Conservation (phyloP, 768 basidiomycete species). For the Naganishia vishniacii region DNA sequence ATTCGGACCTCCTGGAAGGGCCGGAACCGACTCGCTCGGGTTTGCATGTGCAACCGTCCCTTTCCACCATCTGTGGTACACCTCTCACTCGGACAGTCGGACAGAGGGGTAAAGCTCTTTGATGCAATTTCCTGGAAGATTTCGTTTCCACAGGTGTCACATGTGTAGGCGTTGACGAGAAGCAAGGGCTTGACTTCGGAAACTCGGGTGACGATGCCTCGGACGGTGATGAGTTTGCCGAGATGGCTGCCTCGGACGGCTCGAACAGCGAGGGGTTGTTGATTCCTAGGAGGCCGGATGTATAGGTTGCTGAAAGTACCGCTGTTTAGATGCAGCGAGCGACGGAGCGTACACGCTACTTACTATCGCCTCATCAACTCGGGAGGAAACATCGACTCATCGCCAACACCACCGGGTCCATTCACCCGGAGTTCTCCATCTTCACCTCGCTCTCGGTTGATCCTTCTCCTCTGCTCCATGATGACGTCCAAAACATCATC, state of each 20-base stretch:
- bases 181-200: conserved; percentile 98
- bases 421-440: conserved; percentile 31
- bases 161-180: conserved; percentile 95
- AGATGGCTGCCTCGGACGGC: conserved; percentile 78
- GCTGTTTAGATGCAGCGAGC: conserved; percentile 1
- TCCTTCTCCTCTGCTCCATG: conserved; percentile 70
- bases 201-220: conserved; percentile 95
- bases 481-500: conserved; percentile 94
- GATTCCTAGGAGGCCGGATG: conserved; percentile 66
- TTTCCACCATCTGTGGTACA: conserved; percentile 79
- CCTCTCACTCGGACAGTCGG: conserved; percentile 77
- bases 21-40: conserved; percentile 89
- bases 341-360: conserved; percentile 48
- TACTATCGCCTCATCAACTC: conserved; percentile 92
- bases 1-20: conserved; percentile 99
- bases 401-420: conserved; percentile 54
- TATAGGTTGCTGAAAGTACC: conserved; percentile 85
- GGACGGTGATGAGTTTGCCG: conserved; percentile 90
- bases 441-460: conserved; percentile 51
- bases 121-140: conserved; percentile 95
- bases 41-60: conserved; percentile 97
- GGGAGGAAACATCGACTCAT: conserved; percentile 72
- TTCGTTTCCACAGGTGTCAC: conserved; percentile 95
- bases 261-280: conserved; percentile 68
- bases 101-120: conserved; percentile 82